Evolutionary conservation across 345 rosid species (phyloP).

Genomic region (Salix viminalis): DNA sequence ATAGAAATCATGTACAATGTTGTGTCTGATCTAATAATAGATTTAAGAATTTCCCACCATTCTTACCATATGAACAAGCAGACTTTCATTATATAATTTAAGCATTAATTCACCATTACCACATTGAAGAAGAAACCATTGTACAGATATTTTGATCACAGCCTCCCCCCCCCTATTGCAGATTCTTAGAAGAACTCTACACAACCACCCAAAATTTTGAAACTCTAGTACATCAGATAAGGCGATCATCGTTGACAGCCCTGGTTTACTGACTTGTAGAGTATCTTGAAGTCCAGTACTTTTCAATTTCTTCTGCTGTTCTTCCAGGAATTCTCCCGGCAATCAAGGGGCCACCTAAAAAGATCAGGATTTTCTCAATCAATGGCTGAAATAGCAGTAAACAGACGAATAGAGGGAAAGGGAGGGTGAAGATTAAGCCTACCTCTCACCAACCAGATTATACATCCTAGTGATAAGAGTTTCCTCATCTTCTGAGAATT

Average conservation of each 20-base stretch:
- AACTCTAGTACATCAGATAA: neutral
- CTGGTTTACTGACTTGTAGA: constrained; percentile 23
- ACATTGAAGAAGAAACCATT: neutral
- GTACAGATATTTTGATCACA: neutral
- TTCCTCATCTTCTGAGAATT: constrained; percentile 51
- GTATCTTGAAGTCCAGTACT: constrained; percentile 50
- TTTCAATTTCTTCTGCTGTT: constrained; percentile 53
- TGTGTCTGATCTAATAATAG: neutral
- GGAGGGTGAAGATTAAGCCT: neutral
- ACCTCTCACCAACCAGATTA: constrained; percentile 55
- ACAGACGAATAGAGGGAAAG: neutral
- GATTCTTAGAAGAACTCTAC: neutral
- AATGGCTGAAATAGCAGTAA: neutral
- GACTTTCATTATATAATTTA: neutral
- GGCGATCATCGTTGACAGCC: neutral
- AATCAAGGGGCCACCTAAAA: constrained; percentile 49
- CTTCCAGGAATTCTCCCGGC: constrained; percentile 61
- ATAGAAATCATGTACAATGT: no score
- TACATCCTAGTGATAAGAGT: constrained; percentile 47
- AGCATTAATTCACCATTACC: neutral
- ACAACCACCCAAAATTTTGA: constrained; percentile 10
- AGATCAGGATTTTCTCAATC: neutral
- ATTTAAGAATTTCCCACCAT: neutral
- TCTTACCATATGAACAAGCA: neutral
- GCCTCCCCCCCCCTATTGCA: neutral